phyloP scores from a whole-genome alignment of 352 stramenopile genomes.

The Phytophthora citrophthora region DNA sequence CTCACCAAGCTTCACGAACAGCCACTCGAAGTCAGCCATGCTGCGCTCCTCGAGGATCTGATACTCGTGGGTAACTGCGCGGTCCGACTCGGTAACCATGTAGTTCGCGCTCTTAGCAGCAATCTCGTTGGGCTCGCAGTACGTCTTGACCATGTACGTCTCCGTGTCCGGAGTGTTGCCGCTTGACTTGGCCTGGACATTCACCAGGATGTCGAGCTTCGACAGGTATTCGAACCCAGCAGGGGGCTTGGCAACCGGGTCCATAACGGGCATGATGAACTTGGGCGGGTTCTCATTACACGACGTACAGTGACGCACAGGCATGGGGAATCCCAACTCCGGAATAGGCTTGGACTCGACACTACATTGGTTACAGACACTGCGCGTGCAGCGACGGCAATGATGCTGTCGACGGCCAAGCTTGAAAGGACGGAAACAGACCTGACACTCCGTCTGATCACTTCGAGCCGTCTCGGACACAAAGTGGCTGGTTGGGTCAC shows the following conservation, averaged over 20 bases:
- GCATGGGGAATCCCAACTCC: constrained; percentile 78
- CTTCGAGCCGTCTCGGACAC: constrained; percentile 78
- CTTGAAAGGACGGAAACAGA: constrained; percentile 90
- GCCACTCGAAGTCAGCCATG: constrained; percentile 86
- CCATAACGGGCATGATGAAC: constrained; percentile 83
- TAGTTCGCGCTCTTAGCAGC: constrained; percentile 62
- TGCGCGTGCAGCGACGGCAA: constrained; percentile 85
- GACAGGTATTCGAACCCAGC: constrained; percentile 87
- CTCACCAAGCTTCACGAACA: constrained; percentile 76
- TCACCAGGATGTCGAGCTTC: constrained; percentile 82
- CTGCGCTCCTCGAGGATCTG: constrained; percentile 69
- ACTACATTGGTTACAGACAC: constrained; percentile 85
- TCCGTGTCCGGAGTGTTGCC: constrained; percentile 57
- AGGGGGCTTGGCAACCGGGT: constrained; percentile 76
- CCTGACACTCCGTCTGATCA: constrained; percentile 88
- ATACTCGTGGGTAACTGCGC: constrained; percentile 83
- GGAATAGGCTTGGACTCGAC: constrained; percentile 85
- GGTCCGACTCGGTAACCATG: constrained; percentile 60
- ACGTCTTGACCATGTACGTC: constrained; percentile 79
- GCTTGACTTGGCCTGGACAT: constrained; percentile 51
- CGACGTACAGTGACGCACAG: constrained; percentile 81
- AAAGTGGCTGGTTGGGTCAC: constrained; percentile 49
- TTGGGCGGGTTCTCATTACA: constrained; percentile 82
- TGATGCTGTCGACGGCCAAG: constrained; percentile 84
- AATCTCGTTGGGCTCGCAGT: constrained; percentile 75